Evolutionary conservation across 768 basidiomycete species (phyloP).

Genomic region (Auricularia sp.): DNA sequence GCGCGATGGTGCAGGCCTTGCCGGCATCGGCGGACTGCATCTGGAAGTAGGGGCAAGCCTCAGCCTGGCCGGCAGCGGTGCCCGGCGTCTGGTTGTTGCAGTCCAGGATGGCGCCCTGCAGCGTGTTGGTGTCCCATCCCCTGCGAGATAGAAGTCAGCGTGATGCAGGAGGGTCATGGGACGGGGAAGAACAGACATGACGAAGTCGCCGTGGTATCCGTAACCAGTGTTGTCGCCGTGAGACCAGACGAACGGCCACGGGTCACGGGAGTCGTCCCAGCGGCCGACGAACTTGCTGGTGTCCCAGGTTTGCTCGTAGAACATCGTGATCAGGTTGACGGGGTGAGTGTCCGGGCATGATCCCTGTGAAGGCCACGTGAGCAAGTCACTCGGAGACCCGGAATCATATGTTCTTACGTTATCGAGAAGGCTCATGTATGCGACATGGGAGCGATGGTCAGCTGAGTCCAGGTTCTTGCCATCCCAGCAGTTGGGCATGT

Average conservation of each 20-base stretch:
- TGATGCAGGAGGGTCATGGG: too few relatives aligned
- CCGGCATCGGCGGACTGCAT: not conserved
- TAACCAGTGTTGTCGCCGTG: not conserved
- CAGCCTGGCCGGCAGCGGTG: not conserved
- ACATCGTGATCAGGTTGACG: not conserved
- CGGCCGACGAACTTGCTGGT: not conserved
- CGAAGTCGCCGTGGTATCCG: not conserved
- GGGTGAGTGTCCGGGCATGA: not conserved
- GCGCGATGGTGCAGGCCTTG: not conserved
- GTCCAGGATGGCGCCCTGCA: not conserved
- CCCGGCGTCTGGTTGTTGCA: not conserved
- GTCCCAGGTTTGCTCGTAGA: not conserved
- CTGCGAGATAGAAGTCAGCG: not conserved
- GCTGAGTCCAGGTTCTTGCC: conserved; percentile 27
- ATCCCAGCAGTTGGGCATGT: conserved; percentile 30
- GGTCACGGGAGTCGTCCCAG: not conserved
- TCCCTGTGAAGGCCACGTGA: not conserved
- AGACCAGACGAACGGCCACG: not conserved
- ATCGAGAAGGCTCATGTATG: conserved; percentile 11
- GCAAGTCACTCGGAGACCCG: not conserved
- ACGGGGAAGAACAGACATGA: not conserved
- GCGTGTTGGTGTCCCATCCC: not conserved
- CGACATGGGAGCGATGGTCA: conserved; percentile 31
- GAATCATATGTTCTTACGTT: not conserved
- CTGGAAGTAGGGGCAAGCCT: not conserved